Conservation (phyloP, 2,329 filamentous ascomycete species). For the Elsinoe fawcettii region DNA sequence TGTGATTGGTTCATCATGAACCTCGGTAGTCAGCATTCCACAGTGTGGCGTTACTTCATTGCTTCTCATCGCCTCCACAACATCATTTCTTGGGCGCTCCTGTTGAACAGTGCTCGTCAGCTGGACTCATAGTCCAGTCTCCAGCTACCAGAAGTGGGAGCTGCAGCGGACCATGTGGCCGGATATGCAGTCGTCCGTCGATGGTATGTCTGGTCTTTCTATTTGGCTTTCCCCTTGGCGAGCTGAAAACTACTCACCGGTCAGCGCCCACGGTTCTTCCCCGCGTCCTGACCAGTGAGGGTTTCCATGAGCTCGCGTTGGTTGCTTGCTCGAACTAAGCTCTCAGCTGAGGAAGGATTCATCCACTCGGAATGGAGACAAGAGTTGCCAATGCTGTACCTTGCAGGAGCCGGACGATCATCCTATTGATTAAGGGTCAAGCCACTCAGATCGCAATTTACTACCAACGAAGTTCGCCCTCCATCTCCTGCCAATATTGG, state of each 20-base stretch:
- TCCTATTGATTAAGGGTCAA: not conserved
- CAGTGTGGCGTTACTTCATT: too few species aligned
- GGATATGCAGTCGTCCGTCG: not conserved
- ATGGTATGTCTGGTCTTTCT: not conserved
- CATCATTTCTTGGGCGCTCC: too few species aligned
- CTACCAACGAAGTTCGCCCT: not conserved
- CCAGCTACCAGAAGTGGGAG: too few species aligned
- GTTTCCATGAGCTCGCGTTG: not conserved
- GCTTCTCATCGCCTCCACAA: too few species aligned
- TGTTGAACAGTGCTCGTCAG: too few species aligned
- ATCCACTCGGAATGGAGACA: not conserved
- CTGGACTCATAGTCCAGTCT: too few species aligned
- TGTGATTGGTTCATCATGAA: not conserved
- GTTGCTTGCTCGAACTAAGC: not conserved
- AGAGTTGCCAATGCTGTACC: not conserved
- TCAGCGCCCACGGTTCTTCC: not conserved
- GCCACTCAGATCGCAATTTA: not conserved
- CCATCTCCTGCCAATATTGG: not conserved
- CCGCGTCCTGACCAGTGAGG: not conserved
- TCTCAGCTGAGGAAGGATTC: not conserved
- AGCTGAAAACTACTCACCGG: not conserved
- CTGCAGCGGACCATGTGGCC: not conserved
- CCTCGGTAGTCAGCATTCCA: too few species aligned
- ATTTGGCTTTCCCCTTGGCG: not conserved
- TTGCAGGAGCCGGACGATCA: not conserved